Conservation (phyloP, 495 filamentous ascomycete genomes). For the Penicillium nucicola region DNA sequence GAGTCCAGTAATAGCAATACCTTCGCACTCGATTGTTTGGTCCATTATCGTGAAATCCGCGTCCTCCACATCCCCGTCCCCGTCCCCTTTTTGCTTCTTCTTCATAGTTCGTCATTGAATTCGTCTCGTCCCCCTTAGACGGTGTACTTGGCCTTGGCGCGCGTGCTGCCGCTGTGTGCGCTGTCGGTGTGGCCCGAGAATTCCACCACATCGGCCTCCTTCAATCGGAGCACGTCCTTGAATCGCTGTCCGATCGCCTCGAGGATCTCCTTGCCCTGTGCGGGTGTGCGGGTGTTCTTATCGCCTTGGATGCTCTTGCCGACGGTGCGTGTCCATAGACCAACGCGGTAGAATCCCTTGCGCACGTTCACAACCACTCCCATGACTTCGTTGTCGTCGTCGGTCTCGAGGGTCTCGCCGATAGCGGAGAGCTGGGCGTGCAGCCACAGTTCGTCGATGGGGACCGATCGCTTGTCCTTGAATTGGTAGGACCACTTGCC, state of each 20-base stretch:
- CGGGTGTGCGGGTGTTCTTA: slow-evolving; percentile 65
- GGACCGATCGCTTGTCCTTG: slow-evolving; percentile 86
- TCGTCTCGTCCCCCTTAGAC: slow-evolving; percentile 50
- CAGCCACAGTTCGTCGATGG: slow-evolving; percentile 95
- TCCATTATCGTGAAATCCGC: slow-evolving; percentile 9
- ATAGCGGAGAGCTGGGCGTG: slow-evolving; percentile 95
- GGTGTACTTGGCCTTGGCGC: slow-evolving; percentile 90
- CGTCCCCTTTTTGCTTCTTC: slow-evolving; percentile 1
- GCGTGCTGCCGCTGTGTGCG: slow-evolving; percentile 86
- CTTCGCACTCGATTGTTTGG: slow-evolving; percentile 8
- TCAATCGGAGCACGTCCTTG: slow-evolving; percentile 82
- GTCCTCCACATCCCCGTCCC: neutral
- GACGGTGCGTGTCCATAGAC: slow-evolving; percentile 87
- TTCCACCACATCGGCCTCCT: slow-evolving; percentile 72
- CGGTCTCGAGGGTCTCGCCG: slow-evolving; percentile 94
- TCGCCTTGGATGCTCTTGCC: slow-evolving; percentile 76
- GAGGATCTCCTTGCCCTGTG: slow-evolving; percentile 81
- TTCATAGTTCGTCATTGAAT: neutral
- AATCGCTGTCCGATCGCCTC: slow-evolving; percentile 81
- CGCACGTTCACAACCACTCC: slow-evolving; percentile 98
- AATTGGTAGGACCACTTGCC: slow-evolving; percentile 98
- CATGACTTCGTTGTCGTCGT: slow-evolving; percentile 93
- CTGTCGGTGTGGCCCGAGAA: slow-evolving; percentile 96
- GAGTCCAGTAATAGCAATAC: neutral
- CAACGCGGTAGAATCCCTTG: slow-evolving; percentile 96